Conservation (phyloP, 345 rosid genomes). For the Eucalyptus dawsonii region DNA sequence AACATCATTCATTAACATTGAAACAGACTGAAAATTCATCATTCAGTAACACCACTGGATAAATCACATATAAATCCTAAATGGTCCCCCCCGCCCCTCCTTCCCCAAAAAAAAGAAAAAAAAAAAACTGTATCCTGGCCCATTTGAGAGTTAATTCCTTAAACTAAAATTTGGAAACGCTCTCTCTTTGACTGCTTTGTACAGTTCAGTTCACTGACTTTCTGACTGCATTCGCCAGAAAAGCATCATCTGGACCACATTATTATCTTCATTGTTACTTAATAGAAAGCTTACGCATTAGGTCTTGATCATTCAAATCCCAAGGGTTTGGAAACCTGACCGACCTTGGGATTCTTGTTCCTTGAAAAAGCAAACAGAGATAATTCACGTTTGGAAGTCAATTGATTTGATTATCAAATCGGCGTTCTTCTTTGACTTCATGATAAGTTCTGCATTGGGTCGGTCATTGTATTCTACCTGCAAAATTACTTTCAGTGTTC, state of each 20-base stretch:
- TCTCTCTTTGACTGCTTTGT: not conserved
- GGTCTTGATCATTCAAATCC: not conserved
- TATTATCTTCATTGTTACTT: not conserved
- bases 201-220: not conserved
- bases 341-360: not conserved
- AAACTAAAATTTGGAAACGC: not conserved
- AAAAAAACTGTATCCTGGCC: not conserved
- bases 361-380: not conserved
- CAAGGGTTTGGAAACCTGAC: not conserved
- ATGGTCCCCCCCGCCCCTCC: not conserved
- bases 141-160: not conserved
- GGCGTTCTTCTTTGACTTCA: conserved; percentile 59
- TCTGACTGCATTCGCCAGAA: not conserved
- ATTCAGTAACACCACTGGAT: not conserved
- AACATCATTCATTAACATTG: not conserved
- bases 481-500: not conserved
- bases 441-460: conserved; percentile 78
- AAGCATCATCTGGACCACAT: not conserved
- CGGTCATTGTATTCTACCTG: conserved; percentile 78
- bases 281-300: not conserved
- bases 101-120: accelerated
- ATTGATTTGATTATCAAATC: conserved; percentile 55
- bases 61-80: not conserved
- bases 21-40: not conserved
- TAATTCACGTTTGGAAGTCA: conserved; percentile 6